Percentiles rank a stretch among this genome's conserved stretches.
These are phyloP conservation scores for Westerdykella ornata DNA, from an alignment of 2,329 filamentous ascomycete species.

Conservation along the genomic window DNA sequence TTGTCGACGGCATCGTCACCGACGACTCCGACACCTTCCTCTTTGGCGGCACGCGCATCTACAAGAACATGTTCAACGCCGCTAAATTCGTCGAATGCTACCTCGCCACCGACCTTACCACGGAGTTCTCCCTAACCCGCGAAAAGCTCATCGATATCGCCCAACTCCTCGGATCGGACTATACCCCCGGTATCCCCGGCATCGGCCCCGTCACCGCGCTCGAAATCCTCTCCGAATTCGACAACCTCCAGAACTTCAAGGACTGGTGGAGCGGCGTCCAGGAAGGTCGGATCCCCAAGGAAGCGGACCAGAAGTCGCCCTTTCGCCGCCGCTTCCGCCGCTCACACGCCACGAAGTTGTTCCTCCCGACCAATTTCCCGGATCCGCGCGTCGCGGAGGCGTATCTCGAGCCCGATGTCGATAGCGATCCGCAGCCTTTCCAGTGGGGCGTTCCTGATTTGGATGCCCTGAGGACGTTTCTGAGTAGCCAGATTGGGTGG, in stretches of 20 bases:
- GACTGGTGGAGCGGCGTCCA: constrained; percentile 86
- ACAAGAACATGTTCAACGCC: constrained; percentile 99
- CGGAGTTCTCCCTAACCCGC: constrained; percentile 81
- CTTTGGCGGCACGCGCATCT: constrained; percentile 91
- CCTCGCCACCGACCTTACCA: constrained; percentile 72
- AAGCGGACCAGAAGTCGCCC: constrained; percentile 46
- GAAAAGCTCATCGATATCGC: constrained; percentile 82
- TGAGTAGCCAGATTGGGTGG: constrained; percentile 94
- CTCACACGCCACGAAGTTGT: constrained; percentile 72
- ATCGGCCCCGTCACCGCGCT: constrained; percentile 92
- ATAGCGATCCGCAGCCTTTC: constrained; percentile 68
- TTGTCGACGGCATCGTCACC: constrained; percentile 96
- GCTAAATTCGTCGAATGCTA: constrained; percentile 99
- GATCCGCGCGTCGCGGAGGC: constrained; percentile 70
- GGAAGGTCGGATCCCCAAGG: constrained; percentile 54
- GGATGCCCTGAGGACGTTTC: constrained; percentile 71
- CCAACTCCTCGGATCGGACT: constrained; percentile 87
- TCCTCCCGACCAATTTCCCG: constrained; percentile 75
- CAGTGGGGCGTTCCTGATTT: constrained; percentile 96
- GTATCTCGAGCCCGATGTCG: constrained; percentile 81
- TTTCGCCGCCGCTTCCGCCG: constrained; percentile 86
- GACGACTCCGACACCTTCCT: constrained; percentile 96
- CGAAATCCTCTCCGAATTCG: constrained; percentile 89
- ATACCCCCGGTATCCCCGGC: constrained; percentile 84
- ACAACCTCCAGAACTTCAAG: constrained; percentile 65